These are phyloP conservation scores for Ophiorrhiza pumila DNA, from an alignment of 257 asterid species.

Conservation along the genomic window DNA sequence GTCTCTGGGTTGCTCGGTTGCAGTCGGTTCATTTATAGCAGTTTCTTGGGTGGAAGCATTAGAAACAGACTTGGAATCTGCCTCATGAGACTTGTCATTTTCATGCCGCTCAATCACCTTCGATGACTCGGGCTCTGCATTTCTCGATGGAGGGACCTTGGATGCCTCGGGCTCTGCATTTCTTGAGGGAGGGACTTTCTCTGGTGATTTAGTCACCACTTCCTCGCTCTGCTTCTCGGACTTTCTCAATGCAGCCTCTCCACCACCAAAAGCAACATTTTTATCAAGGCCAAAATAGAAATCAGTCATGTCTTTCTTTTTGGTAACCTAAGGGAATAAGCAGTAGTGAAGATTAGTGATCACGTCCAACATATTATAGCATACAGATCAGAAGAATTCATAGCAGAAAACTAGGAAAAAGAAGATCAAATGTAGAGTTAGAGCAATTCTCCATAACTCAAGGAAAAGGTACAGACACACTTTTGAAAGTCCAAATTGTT, in stretches of 20 bases:
- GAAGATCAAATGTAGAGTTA: not conserved
- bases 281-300: slow-evolving; percentile 74
- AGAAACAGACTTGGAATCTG: slow-evolving; percentile 31
- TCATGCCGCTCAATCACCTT: slow-evolving; percentile 28
- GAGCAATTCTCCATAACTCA: not conserved
- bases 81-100: slow-evolving; percentile 25
- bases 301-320: slow-evolving; percentile 73
- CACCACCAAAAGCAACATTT: slow-evolving; percentile 83
- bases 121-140: slow-evolving; percentile 31
- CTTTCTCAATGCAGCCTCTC: slow-evolving; percentile 42
- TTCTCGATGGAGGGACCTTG: slow-evolving; percentile 30
- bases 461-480: not conserved
- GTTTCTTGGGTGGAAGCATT: slow-evolving; percentile 34
- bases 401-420: not conserved
- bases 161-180: too few relatives aligned
- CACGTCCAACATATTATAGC: not conserved
- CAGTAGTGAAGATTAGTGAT: not conserved
- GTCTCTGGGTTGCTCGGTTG: slow-evolving; percentile 35
- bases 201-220: slow-evolving; percentile 29
- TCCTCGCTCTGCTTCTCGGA: slow-evolving; percentile 39
- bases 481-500: not conserved
- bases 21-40: slow-evolving; percentile 19
- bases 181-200: slow-evolving; percentile 29
- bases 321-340: slow-evolving; percentile 59
- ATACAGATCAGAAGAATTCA: not conserved